Evolutionary conservation across 371 early-diverging fungal species (phyloP), one percentile per base, ranked within the genome.

Genomic region (Mucor saturninus): DNA sequence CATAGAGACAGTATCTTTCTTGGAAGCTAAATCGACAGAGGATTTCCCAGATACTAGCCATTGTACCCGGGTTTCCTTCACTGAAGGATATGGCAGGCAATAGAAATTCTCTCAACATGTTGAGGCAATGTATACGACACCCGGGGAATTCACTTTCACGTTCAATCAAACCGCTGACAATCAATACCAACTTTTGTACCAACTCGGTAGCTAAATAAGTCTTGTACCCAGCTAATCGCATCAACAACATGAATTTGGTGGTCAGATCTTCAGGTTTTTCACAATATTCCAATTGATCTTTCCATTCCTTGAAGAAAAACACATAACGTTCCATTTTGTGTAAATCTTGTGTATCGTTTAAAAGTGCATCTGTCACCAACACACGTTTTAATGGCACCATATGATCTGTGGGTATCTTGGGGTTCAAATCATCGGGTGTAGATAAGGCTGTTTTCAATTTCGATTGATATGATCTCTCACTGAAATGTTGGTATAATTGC

Each of bases 31-130:
- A 73, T 10, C 64, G 65, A 13, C 86, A 86, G 9, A 95, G 58
- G 0, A 96, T 65, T 50, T 83, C 76, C 95, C 95, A 96, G 4
- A 93, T 72, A 50, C 90, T 90, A n/a, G 86, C 84, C 32, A 84
- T 81, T 9, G 82, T 76, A n/a, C 86, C 89, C 5, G 88, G 90
- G 55, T 93, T 94, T 13, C 88, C 75, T 11, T 80, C 63, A 30
- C 85, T 80, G 39, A 89, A 81, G 0, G 93, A 89, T 6, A 91
- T 73, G 0, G 93, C 86, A 1, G 96, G 95, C 11, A 95, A 68
- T 5, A 95, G 71, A 65, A 87, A 82, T 37, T 87, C 74, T 6
- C 92, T 80, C 4, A 88, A 62, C 73, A 93, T 83, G 14, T 80
- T 81, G 3, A 88, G 53, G 83, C 92, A 92, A 4, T 76, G 71